These are phyloP conservation scores for Bassia scoparia DNA, from an alignment of 148 eudicot species.

Conservation along the genomic window DNA sequence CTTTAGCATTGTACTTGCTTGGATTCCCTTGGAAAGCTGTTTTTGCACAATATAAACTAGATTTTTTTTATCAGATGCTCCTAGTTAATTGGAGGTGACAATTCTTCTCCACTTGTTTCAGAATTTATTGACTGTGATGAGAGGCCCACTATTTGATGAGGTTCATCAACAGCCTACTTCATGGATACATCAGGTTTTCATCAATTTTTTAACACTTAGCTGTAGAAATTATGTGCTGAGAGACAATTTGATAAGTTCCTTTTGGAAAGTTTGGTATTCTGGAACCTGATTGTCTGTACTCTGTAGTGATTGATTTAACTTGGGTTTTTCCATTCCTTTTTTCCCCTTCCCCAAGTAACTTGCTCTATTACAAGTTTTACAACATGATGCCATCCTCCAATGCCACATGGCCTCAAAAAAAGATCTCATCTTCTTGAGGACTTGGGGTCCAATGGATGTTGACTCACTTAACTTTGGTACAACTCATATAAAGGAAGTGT, in stretches of 20 bases:
- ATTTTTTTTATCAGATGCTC: neutral
- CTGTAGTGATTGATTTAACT: neutral
- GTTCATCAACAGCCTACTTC: slow-evolving; percentile 63
- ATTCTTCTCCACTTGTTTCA: slow-evolving; percentile 25
- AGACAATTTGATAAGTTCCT: slow-evolving; percentile 5
- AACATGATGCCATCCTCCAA: neutral
- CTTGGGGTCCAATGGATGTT: neutral
- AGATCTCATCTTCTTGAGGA: neutral
- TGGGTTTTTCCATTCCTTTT: no score
- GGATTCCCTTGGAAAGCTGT: neutral
- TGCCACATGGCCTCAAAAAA: neutral
- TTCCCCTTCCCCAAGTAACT: no score
- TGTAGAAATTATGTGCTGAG: neutral
- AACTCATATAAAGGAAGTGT: neutral
- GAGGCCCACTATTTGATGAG: slow-evolving; percentile 65
- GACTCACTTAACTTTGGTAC: neutral
- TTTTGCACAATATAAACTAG: neutral
- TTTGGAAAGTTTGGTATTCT: neutral
- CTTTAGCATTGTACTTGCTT: neutral
- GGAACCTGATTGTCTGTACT: neutral
- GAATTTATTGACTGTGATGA: slow-evolving; percentile 51
- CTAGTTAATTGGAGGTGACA: slow-evolving; percentile 1
- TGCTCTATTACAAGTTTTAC: neutral
- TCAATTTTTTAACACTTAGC: neutral
- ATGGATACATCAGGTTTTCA: slow-evolving; percentile 65